A percentile compares a stretch with the other conserved stretches of the same genome.
Conservation (phyloP, 495 filamentous ascomycete genomes). For the Aspergillus conjunctus region DNA sequence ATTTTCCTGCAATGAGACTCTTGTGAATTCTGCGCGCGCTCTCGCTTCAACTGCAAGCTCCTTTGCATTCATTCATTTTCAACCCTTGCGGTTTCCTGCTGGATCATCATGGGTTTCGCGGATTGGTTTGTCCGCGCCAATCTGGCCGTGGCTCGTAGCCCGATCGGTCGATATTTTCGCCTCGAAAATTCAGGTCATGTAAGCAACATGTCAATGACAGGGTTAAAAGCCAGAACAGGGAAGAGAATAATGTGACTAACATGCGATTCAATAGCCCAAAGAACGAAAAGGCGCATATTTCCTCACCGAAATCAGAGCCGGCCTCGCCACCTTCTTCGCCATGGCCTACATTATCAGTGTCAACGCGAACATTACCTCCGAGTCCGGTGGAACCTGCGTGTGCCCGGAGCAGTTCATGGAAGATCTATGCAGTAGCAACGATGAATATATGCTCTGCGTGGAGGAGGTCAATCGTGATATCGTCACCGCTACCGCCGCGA, state of each 20-base stretch:
- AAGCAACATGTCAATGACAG: slow-evolving; percentile 31
- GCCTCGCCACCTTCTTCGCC: slow-evolving; percentile 80
- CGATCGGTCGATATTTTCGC: slow-evolving; percentile 71
- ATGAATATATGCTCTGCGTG: slow-evolving; percentile 64
- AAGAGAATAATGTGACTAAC: slow-evolving; percentile 12
- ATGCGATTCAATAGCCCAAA: slow-evolving; percentile 41
- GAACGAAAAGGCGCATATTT: slow-evolving; percentile 76
- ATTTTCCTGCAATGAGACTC: slow-evolving; percentile 7
- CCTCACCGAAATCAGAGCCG: slow-evolving; percentile 77
- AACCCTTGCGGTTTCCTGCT: neutral
- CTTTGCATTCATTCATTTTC: neutral
- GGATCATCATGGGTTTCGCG: slow-evolving; percentile 37
- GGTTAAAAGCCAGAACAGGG: neutral
- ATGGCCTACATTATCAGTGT: slow-evolving; percentile 85
- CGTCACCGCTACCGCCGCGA: slow-evolving; percentile 79
- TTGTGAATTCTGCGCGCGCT: neutral
- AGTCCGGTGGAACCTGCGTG: slow-evolving; percentile 72
- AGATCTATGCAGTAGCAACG: slow-evolving; percentile 56
- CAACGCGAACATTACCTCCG: slow-evolving; percentile 68
- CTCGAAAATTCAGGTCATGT: slow-evolving; percentile 76
- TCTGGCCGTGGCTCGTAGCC: slow-evolving; percentile 54
- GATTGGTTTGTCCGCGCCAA: slow-evolving; percentile 57
- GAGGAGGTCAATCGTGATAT: slow-evolving; percentile 72
- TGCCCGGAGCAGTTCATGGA: slow-evolving; percentile 54
- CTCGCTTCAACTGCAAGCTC: neutral